Evolutionary conservation across 2,329 filamentous ascomycete species (phyloP).

Genomic region (Emydomyces testavorans): DNA sequence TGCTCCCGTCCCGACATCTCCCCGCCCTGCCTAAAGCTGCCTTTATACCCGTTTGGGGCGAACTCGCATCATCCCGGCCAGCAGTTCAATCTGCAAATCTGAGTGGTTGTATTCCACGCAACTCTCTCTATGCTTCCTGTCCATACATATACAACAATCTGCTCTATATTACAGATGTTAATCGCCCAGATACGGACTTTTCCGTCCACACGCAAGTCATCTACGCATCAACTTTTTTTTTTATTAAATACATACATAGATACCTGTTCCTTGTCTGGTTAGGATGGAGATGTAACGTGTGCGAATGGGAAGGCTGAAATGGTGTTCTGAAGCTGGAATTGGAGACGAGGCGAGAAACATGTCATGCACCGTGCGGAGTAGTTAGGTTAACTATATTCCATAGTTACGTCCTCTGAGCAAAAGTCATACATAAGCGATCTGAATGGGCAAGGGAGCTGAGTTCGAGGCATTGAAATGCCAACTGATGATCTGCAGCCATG

Average conservation of each 20-base stretch:
- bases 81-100: no score
- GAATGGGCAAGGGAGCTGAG: background rate
- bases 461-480: no score
- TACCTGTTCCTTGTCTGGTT: no score
- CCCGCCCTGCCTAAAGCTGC: conserved; percentile 1
- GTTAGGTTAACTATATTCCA: no score
- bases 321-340: background rate
- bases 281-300: conserved; percentile 3
- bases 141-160: no score
- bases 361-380: background rate
- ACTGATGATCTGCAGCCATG: conserved; percentile 8
- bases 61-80: no score
- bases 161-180: no score
- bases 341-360: background rate
- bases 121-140: background rate
- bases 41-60: background rate
- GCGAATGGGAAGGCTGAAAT: background rate
- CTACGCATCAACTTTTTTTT: no score
- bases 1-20: conserved; percentile 3
- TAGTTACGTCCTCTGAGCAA: no score
- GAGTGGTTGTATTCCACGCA: background rate
- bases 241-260: no score
- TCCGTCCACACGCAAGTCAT: no score
- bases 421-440: background rate
- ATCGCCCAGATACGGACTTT: no score